Base-by-base conservation (phyloP, 2,329 filamentous ascomycete genomes). In the Penicillium vulpinum region DNA sequence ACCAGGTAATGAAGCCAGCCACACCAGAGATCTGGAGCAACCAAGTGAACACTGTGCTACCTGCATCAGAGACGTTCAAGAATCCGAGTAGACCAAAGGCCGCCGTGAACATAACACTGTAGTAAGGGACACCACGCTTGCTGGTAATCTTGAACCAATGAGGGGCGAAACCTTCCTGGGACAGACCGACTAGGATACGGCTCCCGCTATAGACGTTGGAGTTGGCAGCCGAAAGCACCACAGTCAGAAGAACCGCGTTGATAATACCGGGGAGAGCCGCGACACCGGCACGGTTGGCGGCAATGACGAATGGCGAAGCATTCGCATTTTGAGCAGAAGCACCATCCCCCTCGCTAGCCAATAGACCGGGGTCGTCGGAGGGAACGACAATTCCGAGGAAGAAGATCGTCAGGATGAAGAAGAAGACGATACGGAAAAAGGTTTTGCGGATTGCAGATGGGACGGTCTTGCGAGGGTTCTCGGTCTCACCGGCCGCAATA, bases 401-500 rank as follows among this genome's bases (percentile, higher is more conserved):
- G 78, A 91, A 73, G 53, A 74, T 65, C 11, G 70, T 72, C 29
- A 72, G 54, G 53, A 73, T 64, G 55, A 72, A 74, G 61, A 91
- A 82, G 61, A 81, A 76, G 54, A 91, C 80, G 62, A 92, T 90
- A 57, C 87, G 84, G 82, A 85, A 90, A 73, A 90, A 92, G 0
- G 88, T 90, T 77, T 85, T 87, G 51, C 84, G 83, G 65, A 91
- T 89, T 13, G 89, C 89, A 10, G 79, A 77, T 1, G 89, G 89
- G 47, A 92, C 87, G 22, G 84, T 86, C 74, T 86, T 88, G 64
- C 83, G 81, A 7, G 89, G 89, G 72, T 91, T 85, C 47, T 83
- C 82, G 9, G 87, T 88, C 77, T 92, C 89, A 62, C 89, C 89
- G 10, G 89, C 89, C 16, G 87, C 88, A 46, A 92, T 85, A 59